Base-by-base conservation (phyloP, 306 rosid species). In the Dryas alaskensis region DNA sequence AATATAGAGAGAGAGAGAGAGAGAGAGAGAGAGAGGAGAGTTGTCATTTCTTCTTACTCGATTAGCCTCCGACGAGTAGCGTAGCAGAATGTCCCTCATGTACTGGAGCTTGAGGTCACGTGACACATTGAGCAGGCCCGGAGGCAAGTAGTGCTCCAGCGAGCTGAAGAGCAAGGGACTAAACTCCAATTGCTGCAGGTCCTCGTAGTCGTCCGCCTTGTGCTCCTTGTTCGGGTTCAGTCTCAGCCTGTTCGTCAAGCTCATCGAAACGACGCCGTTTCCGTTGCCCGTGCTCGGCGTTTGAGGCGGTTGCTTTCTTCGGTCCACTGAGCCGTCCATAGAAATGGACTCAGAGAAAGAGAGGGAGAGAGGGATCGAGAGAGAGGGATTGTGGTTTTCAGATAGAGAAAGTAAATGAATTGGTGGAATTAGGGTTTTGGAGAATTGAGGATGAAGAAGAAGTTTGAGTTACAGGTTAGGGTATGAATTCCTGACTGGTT, bases 81-180 rank as follows among this genome's bases (percentile, higher is more conserved):
- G 90, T 63, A 73, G 84, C 10, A 94, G 86, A 72, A 92, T 88
- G 81, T 70, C 80, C 62, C 86, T 84, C 97, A 94, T 88, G 79
- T 85, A 88, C 25, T 83, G 89, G 75, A 83, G 88, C 84, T 94
- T 94, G 62, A 75, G 67, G 11, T 91, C 96, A 3, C 96, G 94
- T 0, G 96, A 50, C 3, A 55, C 81, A 78, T 54, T 61, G 72
- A 89, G 94, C 87, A 91, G 69, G 61, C 76, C 72, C 14, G 70
- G 76, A 59, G 98, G 96, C 72, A 94, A 76, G 83, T 94, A 85
- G 73, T 70, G 87, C 79, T 94, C 98, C 14, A 94, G 96, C 19
- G 89, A 85, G 81, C 86, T 87, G 84, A 88, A 88, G n/a, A 94
- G 87, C 5, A 87, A 82, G 10, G 92, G 98, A 53, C 86, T 84